Evolutionary conservation across 192 early-diverging fungal genomes (phyloP).

Genomic region (Jimgerdemannia flammicorona): DNA sequence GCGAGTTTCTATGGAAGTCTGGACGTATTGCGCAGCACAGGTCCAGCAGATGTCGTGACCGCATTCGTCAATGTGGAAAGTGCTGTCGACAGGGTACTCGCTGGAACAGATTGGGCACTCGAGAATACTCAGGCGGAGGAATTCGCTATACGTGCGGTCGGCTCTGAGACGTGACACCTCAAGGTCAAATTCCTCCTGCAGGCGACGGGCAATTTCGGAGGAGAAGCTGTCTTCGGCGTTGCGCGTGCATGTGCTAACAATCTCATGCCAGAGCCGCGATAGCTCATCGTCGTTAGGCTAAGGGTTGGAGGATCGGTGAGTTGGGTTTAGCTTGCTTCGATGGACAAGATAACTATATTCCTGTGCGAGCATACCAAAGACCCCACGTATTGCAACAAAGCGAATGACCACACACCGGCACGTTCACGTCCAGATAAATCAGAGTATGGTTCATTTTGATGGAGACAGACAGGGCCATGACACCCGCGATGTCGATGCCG

Average conservation of each 20-base stretch:
- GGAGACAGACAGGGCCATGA: constrained; percentile 79
- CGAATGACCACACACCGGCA: constrained; percentile 23
- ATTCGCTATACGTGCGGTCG: too few relatives aligned
- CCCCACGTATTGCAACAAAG: too few relatives aligned
- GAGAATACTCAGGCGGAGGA: not conserved
- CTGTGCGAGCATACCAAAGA: not conserved
- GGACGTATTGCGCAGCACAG: not conserved
- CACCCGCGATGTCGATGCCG: constrained; percentile 70
- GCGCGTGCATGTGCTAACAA: constrained; percentile 22
- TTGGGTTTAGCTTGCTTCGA: too few relatives aligned
- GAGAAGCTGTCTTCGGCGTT: constrained; percentile 16
- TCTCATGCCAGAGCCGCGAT: constrained; percentile 19
- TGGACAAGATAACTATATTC: too few relatives aligned
- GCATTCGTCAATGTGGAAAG: not conserved
- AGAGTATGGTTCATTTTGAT: constrained; percentile 76
- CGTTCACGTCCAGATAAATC: constrained; percentile 66
- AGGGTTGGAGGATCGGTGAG: not conserved
- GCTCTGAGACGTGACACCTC: too few relatives aligned
- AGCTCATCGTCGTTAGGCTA: constrained; percentile 24
- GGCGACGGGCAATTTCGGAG: too few relatives aligned
- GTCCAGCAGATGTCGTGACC: not conserved
- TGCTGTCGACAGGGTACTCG: not conserved
- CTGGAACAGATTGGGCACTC: not conserved
- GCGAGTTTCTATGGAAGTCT: not conserved
- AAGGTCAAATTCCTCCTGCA: too few relatives aligned